phyloP scores from a whole-genome alignment of 306 rosid species.

The Fragaria iinumae region DNA sequence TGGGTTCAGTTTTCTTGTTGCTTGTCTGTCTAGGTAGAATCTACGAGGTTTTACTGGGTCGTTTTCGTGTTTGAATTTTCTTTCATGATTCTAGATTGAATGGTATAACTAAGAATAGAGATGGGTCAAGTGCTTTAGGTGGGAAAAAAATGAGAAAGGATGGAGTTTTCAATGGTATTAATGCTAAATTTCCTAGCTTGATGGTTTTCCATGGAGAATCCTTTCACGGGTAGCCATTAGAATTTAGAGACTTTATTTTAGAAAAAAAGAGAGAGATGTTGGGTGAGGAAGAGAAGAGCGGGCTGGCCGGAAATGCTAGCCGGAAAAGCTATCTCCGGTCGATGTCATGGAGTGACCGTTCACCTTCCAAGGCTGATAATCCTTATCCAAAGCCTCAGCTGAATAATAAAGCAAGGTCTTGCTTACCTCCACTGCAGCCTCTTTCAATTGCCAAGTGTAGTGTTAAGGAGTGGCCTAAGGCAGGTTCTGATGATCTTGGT shows the following conservation, averaged over 20 bases:
- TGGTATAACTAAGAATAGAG: constrained; percentile 21
- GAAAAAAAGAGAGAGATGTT: constrained; percentile 32
- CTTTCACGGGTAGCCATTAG: constrained; percentile 42
- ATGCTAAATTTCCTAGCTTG: constrained; percentile 25
- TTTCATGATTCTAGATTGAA: constrained; percentile 23
- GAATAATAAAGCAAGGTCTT: constrained; percentile 50
- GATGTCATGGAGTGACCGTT: constrained; percentile 76
- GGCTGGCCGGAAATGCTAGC: constrained; percentile 32
- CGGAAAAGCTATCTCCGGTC: constrained; percentile 59
- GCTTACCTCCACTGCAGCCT: constrained; percentile 80
- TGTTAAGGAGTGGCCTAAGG: constrained; percentile 77
- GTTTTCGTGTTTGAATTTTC: constrained; percentile 46
- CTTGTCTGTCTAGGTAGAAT: constrained; percentile 17
- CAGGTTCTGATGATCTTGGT: constrained; percentile 94
- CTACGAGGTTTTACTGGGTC: constrained; percentile 38
- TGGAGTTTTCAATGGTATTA: constrained; percentile 37
- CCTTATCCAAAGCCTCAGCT: constrained; percentile 39
- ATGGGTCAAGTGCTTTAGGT: constrained; percentile 78
- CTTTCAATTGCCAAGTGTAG: constrained; percentile 55
- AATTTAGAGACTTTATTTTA: background rate
- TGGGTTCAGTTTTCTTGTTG: background rate
- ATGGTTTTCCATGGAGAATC: constrained; percentile 32
- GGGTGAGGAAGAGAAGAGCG: constrained; percentile 47
- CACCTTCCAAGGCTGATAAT: constrained; percentile 45
- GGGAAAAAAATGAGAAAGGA: constrained; percentile 20